Evolutionary conservation across 2,329 filamentous ascomycete species (phyloP).

Genomic region (Aspergillus cejpii): DNA sequence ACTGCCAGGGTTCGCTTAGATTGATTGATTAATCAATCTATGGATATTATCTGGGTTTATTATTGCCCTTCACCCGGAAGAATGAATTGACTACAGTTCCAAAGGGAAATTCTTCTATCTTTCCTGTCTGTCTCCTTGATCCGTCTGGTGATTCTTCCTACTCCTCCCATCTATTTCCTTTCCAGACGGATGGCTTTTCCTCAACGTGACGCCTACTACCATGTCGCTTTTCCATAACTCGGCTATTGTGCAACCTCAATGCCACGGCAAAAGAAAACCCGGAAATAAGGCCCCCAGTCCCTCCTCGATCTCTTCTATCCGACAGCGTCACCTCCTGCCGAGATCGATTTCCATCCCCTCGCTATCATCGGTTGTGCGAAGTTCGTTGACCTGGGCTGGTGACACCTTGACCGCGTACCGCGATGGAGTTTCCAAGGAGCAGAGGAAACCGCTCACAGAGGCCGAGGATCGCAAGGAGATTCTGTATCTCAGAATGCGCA

Average conservation of each 20-base stretch:
- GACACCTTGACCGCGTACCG: slow-evolving; percentile 37
- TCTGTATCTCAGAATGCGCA: slow-evolving; percentile 58
- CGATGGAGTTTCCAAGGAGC: slow-evolving; percentile 49
- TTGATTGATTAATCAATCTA: not conserved
- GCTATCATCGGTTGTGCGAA: slow-evolving; percentile 30
- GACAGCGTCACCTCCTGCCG: slow-evolving; percentile 16
- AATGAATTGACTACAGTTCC: not conserved
- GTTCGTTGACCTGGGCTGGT: slow-evolving; percentile 33
- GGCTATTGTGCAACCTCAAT: slow-evolving; percentile 24
- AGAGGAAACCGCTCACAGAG: slow-evolving; percentile 45
- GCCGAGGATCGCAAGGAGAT: slow-evolving; percentile 57
- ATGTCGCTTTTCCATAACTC: slow-evolving; percentile 32
- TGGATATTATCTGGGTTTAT: not conserved
- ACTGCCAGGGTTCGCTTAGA: not conserved
- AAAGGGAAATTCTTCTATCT: slow-evolving; percentile 1
- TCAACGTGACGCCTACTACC: slow-evolving; percentile 19
- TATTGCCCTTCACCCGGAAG: not conserved
- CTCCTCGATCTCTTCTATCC: slow-evolving; percentile 1
- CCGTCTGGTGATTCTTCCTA: slow-evolving; percentile 4
- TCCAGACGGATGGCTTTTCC: slow-evolving; percentile 22
- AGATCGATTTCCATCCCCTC: slow-evolving; percentile 28
- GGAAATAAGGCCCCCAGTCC: slow-evolving; percentile 5
- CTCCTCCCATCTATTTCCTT: slow-evolving; percentile 1
- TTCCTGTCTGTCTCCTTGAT: slow-evolving; percentile 6
- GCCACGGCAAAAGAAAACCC: slow-evolving; percentile 21